phyloP scores from a whole-genome alignment of 1,139 yeast species.

The Yamadazyma friedrichii region DNA sequence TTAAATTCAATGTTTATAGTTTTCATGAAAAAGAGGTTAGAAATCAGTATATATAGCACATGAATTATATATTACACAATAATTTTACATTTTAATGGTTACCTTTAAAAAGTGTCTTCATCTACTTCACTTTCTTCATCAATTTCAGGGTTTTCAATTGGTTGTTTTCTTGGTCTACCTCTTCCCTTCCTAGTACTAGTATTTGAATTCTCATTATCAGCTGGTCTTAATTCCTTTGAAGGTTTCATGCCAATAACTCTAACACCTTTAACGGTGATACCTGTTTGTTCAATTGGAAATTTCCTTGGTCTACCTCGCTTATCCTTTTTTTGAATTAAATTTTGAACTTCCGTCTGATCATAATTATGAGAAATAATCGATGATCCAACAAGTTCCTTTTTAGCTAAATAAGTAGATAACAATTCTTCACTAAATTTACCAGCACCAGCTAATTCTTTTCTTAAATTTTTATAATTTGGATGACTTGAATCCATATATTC shows the following conservation, averaged over 20 bases:
- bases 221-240: conserved; percentile 21
- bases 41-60: neutral
- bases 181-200: conserved; percentile 3
- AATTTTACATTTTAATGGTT: no score
- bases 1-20: no score
- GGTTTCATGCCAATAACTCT: conserved; percentile 41
- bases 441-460: conserved; percentile 18
- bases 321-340: conserved; percentile 41
- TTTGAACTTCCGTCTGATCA: conserved; percentile 38
- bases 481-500: conserved; percentile 44
- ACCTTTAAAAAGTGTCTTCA: no score
- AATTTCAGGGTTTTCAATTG: no score
- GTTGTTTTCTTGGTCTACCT: conserved; percentile 16
- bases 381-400: conserved; percentile 1
- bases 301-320: conserved; percentile 53
- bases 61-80: no score
- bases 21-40: no score
- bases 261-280: conserved; percentile 46
- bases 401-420: conserved; percentile 5
- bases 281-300: conserved; percentile 50
- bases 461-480: conserved; percentile 42
- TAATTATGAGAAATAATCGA: conserved; percentile 17
- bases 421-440: conserved; percentile 6
- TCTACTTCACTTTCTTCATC: no score
- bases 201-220: no score